Base-by-base conservation (phyloP, 352 stramenopile species). In the Pythium monospermum region DNA sequence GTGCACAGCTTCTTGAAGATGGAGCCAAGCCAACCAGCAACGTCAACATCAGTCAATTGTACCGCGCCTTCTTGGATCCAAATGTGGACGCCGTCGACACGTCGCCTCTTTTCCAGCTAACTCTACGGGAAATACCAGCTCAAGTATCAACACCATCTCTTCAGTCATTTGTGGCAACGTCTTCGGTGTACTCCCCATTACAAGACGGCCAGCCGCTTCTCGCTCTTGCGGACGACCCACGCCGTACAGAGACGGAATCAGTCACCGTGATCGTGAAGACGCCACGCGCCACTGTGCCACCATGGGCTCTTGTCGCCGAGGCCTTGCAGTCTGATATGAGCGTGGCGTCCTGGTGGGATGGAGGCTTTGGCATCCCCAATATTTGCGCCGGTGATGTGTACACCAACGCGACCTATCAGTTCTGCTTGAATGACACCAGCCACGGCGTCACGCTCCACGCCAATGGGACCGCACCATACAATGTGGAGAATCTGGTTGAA, bases 331-430 rank as follows among this genome's bases (percentile, higher is more conserved):
- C 71, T 1, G 81, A 92, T 46, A 35, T 92, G 35, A 92, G 81
- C 49, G 78, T 90, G 22, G 81, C 81, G 13, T 83, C 74, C 23
- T 92, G 81, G 81, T 90, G 77, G 81, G 81, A 92, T 44, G 71
- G 72, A 6, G 73, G 64, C 43, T 87, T 71, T 26, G 81, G 81
- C 1, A 87, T 84, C 27, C 78, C 81, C 1, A 88, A 65, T 32
- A 79, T 92, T 35, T 92, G 81, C 37, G 81, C 76, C 3, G 79
- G 77, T 8, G 81, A 92, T 32, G 54, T 73, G 7, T 92, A 72
- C 28, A 63, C 42, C 8, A 53, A 57, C 12, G 62, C 73, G 0
- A 63, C 56, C 11, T 30, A 77, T 33, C 35, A 70, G 25, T 92
- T 92, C 47, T 92, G 81, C 22, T 59, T 92, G 2, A 68, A 76